Evolutionary conservation across 306 rosid species (phyloP).

Genomic region (Urtica urens): DNA sequence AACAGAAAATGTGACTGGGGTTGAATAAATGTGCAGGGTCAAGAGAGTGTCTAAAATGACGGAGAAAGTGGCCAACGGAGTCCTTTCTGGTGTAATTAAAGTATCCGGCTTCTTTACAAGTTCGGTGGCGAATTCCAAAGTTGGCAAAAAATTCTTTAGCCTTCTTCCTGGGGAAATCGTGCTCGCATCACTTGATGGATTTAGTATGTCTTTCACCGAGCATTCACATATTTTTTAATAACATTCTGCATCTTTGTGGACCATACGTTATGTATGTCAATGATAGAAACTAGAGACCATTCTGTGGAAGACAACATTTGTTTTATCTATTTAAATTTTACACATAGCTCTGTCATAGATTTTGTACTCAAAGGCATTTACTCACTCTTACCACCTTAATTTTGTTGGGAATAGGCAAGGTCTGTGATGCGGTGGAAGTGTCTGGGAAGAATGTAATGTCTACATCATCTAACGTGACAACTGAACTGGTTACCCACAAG

Average conservation of each 20-base stretch:
- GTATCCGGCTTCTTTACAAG: constrained; percentile 47
- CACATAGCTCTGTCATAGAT: constrained; percentile 1
- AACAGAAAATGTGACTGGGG: constrained; percentile 9
- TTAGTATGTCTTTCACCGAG: constrained; percentile 17
- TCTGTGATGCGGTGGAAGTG: constrained; percentile 86
- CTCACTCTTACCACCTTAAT: not conserved
- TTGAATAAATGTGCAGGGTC: constrained; percentile 44
- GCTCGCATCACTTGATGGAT: constrained; percentile 43
- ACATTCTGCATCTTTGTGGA: too few relatives aligned
- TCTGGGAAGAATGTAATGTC: constrained; percentile 89
- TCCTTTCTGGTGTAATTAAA: constrained; percentile 69
- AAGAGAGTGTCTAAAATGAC: constrained; percentile 82
- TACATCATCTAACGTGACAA: constrained; percentile 76
- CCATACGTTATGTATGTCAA: too few relatives aligned
- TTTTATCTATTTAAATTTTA: too few relatives aligned
- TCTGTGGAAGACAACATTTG: too few relatives aligned
- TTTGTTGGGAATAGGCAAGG: constrained; percentile 49
- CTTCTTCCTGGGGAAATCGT: constrained; percentile 40
- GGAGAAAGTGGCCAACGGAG: constrained; percentile 75
- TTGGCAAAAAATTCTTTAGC: constrained; percentile 39
- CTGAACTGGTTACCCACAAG: constrained; percentile 76
- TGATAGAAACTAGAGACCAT: too few relatives aligned
- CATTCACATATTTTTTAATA: not conserved
- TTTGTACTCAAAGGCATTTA: not conserved
- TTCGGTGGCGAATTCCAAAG: constrained; percentile 49